Evolutionary conservation across 73 alveolate species (phyloP).

Genomic region (Breviolum minutum): DNA sequence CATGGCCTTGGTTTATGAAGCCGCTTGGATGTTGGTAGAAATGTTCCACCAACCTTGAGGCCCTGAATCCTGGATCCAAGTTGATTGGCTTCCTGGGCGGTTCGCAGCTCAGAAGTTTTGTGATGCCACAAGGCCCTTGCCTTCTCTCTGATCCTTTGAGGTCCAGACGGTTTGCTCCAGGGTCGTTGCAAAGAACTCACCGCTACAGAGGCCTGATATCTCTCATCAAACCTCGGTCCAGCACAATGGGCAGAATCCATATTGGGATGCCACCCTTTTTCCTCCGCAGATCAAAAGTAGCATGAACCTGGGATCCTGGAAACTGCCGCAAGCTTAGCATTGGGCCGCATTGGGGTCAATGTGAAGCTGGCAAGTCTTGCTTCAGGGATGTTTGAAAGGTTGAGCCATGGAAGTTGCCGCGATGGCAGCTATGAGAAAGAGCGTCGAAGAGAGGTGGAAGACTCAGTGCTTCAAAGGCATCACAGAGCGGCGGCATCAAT

Average conservation of each 20-base stretch:
- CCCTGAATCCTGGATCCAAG: conserved; percentile 36
- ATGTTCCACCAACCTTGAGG: background rate
- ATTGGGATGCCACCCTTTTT: background rate
- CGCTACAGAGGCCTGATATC: background rate
- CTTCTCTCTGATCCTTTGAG: no score
- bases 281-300: background rate
- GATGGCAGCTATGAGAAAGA: conserved; percentile 71
- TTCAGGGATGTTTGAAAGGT: background rate
- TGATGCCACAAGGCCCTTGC: no score
- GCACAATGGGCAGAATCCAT: no score
- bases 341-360: background rate
- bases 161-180: conserved; percentile 59
- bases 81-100: conserved; percentile 59
- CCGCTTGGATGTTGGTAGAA: background rate
- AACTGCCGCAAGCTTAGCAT: background rate
- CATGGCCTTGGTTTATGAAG: background rate
- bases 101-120: background rate
- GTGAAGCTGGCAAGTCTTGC: background rate
- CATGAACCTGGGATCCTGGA: conserved; percentile 66
- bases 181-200: conserved; percentile 39
- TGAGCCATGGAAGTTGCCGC: conserved; percentile 79
- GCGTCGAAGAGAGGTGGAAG: conserved; percentile 43
- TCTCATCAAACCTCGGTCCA: background rate
- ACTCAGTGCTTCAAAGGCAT: background rate
- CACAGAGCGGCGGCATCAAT: no score